Evolutionary conservation across 1,284 basidiomycete species (phyloP), one percentile per base, ranked within the genome.

Genomic region (Cystobasidium sp.): DNA sequence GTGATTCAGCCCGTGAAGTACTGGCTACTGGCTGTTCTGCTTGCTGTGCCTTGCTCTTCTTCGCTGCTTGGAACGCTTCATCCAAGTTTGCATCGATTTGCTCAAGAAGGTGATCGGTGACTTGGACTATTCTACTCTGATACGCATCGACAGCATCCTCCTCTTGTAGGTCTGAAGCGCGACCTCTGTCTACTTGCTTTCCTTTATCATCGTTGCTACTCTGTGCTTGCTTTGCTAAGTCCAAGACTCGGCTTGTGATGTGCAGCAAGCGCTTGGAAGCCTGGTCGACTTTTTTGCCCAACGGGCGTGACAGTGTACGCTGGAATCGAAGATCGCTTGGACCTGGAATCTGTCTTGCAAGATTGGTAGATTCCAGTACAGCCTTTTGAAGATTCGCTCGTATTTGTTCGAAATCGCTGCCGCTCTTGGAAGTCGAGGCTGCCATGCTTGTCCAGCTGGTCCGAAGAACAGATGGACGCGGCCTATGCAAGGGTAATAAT

Each of bases 81-180:
- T 79, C 78, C 37, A 78, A 39, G n/a, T 61, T 49, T 6, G 78
- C 76, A 72, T 79, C 78, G 22, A 93, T 91, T 70, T 88, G 86
- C 82, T 98, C 96, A 71, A 97, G 83, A 70, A 97, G 82, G 49
- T 88, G 86, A 82, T 98, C 96, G 83, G 97, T 88, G 0, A 88
- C 84, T 80, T 95, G 92, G 18, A 93, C 90, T 0, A 96, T 86
- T 43, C 88, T 81, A n/a, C 87, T 85, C 76, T 89, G 87, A 81
- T 94, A 97, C 77, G 87, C 88, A 80, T 96, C 93, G 24, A 89
- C 83, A 1, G 95, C 85, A 83, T 94, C 91, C 76, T 94, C 93
- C 78, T 85, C 87, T 76, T 86, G 85, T 67, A 91, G 79, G 18
- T 74, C 72, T 6, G 65, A 10, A 16, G 43, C 79, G 37, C 81